Evolutionary conservation across 2,329 filamentous ascomycete species (phyloP), one percentile per base, ranked within the genome.

Genomic region (Ophiocordyceps robertsii): DNA sequence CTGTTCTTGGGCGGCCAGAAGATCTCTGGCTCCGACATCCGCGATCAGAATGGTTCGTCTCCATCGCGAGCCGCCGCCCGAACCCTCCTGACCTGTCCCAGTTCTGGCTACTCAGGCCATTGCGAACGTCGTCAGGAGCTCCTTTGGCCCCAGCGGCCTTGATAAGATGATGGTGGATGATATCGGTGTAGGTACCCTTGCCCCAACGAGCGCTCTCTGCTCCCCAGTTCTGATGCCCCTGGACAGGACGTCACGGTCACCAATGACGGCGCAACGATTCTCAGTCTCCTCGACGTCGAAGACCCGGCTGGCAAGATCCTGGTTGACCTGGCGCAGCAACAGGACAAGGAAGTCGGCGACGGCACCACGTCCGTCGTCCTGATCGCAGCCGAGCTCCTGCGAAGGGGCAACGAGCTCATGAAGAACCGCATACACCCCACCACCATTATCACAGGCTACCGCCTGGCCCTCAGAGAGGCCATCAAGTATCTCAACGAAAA

Each of bases 131-230:
- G 88, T 98, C 64, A 96, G 95, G 73, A 95, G 86, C 66, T 98
- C 92, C 14, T 98, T 98, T 61, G 92, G 92, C 43, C 92, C 92
- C 41, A 95, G 87, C 48, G 92, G 92, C 39, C 76, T 98, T 52
- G 92, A 98, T 64, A 98, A 98, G 77, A 98, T 98, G 92, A 96
- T 98, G 92, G 92, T 98, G 56, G 92, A 98, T 68, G 92, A 98
- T 62, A 96, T 98, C 63, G 92, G 92, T 59, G 83, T 87, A 77
- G 55, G 80, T 48, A 40, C 41, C 41, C 30, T 27, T 30, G 36
- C 1, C n/a, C 3, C n/a, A 10, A 17, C 9, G 33, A 7, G 17
- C 33, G 8, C 31, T 32, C 14, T 16, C 33, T 36, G 9, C 8
- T 6, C 17, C n/a, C n/a, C 8, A 14, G 4, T 36, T 6, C 33